Base-by-base conservation (phyloP, 192 early-diverging fungal genomes). In the Coemansia asiatica region DNA sequence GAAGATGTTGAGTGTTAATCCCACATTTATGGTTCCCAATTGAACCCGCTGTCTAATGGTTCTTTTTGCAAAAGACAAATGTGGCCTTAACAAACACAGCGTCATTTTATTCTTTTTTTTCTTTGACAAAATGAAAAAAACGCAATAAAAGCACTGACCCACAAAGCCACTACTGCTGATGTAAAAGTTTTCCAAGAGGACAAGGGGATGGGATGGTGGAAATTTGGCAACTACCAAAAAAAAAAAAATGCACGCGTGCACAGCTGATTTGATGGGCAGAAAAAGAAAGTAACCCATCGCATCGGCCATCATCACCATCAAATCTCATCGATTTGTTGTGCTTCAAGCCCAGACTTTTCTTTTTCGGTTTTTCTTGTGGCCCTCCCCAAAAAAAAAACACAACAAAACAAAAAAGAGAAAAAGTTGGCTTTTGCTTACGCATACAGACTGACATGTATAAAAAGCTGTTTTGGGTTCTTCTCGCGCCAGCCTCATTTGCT, bases 291-390 rank as follows among this genome's bases (percentile, higher is more conserved):
- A 33, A 8, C 31, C 40, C 40, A 13, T 13, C 16, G 16, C 40
- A 44, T 44, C 40, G 40, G 40, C 40, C 40, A 44, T 44, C 40
- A 44, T 44, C 40, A 50, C n/a, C n/a, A n/a, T n/a, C n/a, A n/a
- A 53, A 53, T 26, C 50, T 26, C 18, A 53, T 53, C 23, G 50
- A 53, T 53, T 22, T 26, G 50, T 27, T 53, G 21, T 53, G 21
- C 21, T 26, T 53, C 23, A n/a, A n/a, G n/a, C n/a, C n/a, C n/a
- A n/a, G n/a, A n/a, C n/a, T n/a, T n/a, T n/a, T n/a, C n/a, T n/a
- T n/a, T n/a, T n/a, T n/a, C n/a, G n/a, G n/a, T n/a, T n/a, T n/a
- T n/a, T n/a, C n/a, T n/a, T n/a, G n/a, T n/a, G n/a, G n/a, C n/a
- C n/a, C n/a, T n/a, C n/a, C n/a, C n/a, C n/a, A n/a, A n/a, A n/a